A percentile compares a stretch with the other conserved stretches of the same genome.
Evolutionary conservation across 2,329 filamentous ascomycete genomes (phyloP).

Genomic region (Pestalotiopsis sp.): DNA sequence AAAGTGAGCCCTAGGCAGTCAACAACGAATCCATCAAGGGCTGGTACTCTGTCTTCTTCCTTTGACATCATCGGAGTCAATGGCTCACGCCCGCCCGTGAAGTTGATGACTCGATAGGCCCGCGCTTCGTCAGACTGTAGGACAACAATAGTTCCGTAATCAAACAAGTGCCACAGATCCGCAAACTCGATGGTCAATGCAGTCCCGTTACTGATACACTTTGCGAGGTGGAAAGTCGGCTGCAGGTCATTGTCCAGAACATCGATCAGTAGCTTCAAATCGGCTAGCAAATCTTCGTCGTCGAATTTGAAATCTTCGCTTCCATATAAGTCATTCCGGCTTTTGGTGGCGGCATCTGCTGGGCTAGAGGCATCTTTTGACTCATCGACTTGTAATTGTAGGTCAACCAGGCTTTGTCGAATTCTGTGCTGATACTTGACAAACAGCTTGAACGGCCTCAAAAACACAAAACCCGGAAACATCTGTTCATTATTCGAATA

Average conservation of each 20-base stretch:
- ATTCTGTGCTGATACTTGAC: neutral
- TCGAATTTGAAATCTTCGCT: neutral
- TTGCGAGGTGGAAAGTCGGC: neutral
- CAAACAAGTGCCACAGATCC: constrained; percentile 5
- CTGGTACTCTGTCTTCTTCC: neutral
- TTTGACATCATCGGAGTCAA: neutral
- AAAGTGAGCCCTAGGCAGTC: constrained; percentile 5
- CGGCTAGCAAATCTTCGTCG: neutral
- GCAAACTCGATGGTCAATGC: neutral
- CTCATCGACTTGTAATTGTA: neutral
- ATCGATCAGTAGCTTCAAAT: neutral
- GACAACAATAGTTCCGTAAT: neutral
- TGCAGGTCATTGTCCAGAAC: neutral
- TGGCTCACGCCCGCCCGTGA: neutral
- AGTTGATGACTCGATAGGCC: neutral
- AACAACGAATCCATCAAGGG: constrained; percentile 1
- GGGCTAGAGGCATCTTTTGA: neutral
- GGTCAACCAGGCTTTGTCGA: neutral
- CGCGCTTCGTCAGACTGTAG: neutral
- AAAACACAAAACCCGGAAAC: neutral
- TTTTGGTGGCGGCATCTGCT: neutral
- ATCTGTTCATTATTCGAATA: neutral
- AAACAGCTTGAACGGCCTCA: neutral
- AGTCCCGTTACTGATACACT: neutral
- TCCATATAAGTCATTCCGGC: no score